Evolutionary conservation across 352 stramenopile genomes (phyloP).

Genomic region (Phytopythium vexans): DNA sequence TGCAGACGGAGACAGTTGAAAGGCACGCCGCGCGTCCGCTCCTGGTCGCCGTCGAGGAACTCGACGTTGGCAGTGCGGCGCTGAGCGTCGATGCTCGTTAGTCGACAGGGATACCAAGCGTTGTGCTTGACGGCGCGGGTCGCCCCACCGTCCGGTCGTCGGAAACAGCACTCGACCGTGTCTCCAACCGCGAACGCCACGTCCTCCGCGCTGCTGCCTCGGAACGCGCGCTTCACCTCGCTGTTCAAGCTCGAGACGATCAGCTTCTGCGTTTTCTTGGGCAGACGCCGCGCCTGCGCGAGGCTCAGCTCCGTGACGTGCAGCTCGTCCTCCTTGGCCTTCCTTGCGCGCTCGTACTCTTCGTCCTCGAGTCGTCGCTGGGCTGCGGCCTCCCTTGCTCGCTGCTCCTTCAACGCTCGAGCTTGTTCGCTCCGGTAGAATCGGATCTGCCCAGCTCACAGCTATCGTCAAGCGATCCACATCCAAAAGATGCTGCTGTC

Average conservation of each 20-base stretch:
- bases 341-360: conserved; percentile 28
- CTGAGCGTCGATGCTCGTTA: conserved; percentile 23
- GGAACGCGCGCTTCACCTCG: conserved; percentile 43
- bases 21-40: conserved; percentile 39
- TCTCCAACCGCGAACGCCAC: conserved; percentile 27
- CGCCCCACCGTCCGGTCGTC: conserved; percentile 23
- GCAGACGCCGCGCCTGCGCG: conserved; percentile 32
- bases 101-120: conserved; percentile 35
- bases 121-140: conserved; percentile 9
- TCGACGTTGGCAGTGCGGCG: conserved; percentile 29
- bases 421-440: conserved; percentile 52
- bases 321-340: conserved; percentile 26
- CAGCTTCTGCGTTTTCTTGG: conserved; percentile 36
- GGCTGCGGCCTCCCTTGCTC: conserved; percentile 36
- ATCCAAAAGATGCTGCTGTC: neutral
- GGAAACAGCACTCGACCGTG: conserved; percentile 47
- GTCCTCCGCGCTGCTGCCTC: neutral
- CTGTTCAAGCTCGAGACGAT: conserved; percentile 31
- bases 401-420: conserved; percentile 36
- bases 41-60: conserved; percentile 42
- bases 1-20: conserved; percentile 32
- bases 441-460: conserved; percentile 34
- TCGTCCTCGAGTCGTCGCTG: conserved; percentile 42
- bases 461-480: neutral
- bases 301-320: conserved; percentile 39